Conservation (phyloP, 2,329 filamentous ascomycete species). For the Penicillium crustosum region DNA sequence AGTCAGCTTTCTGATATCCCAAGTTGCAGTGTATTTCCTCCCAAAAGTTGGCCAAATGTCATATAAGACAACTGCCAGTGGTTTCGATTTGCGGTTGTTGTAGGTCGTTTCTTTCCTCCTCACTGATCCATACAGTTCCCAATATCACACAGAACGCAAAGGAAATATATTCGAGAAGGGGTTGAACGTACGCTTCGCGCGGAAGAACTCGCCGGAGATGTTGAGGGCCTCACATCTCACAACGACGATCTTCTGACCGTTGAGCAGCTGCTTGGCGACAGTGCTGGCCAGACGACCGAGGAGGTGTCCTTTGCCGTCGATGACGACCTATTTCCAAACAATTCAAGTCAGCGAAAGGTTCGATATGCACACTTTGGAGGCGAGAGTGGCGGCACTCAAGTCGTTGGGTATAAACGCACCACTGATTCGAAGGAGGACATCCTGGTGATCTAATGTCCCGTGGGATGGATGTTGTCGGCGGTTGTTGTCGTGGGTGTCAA, state of each 20-base stretch:
- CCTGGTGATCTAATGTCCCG: slow-evolving; percentile 50
- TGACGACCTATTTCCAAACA: slow-evolving; percentile 73
- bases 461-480: slow-evolving; percentile 47
- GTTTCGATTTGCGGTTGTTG: slow-evolving; percentile 3
- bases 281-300: slow-evolving; percentile 98
- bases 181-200: slow-evolving; percentile 91
- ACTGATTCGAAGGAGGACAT: slow-evolving; percentile 68
- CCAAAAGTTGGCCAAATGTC: background rate
- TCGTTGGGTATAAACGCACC: slow-evolving; percentile 49
- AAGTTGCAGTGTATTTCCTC: background rate
- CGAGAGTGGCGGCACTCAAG: slow-evolving; percentile 16
- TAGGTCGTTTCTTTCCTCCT: slow-evolving; percentile 7
- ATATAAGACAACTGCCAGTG: background rate
- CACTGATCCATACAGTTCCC: slow-evolving; percentile 3
- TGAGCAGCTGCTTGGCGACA: slow-evolving; percentile 98
- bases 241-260: slow-evolving; percentile 98
- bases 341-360: slow-evolving; percentile 43
- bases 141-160: slow-evolving; percentile 14
- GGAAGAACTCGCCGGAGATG: slow-evolving; percentile 99
- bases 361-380: slow-evolving; percentile 12
- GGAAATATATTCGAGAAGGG: slow-evolving; percentile 23
- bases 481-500: slow-evolving; percentile 49
- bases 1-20: slow-evolving; percentile 47
- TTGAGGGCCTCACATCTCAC: slow-evolving; percentile 99
- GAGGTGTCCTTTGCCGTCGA: slow-evolving; percentile 99